Evolutionary conservation across 805 yeast genomes (phyloP).

Genomic region (Tetrapisispora fleetii): DNA sequence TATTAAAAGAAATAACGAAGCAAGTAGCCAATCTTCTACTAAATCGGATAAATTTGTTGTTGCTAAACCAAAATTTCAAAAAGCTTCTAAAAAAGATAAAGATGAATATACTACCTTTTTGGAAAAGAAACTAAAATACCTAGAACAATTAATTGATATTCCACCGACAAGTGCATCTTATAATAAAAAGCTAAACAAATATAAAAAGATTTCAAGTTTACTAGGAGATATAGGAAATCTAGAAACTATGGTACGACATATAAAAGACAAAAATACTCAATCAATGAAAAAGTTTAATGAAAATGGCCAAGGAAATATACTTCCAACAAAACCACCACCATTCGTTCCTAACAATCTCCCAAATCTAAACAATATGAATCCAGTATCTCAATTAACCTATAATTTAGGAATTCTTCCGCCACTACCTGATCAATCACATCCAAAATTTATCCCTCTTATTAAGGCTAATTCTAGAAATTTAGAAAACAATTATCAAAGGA

Average conservation of each 20-base stretch:
- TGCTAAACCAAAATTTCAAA: neutral
- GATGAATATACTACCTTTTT: conserved; percentile 49
- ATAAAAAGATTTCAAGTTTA: conserved; percentile 32
- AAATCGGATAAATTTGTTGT: neutral
- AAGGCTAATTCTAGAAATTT: conserved; percentile 1
- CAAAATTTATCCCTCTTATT: conserved; percentile 1
- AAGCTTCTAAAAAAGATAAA: conserved; percentile 32
- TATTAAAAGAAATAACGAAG: neutral
- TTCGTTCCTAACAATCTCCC: neutral
- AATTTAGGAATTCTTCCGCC: conserved; percentile 1
- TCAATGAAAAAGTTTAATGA: neutral
- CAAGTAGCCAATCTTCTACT: neutral
- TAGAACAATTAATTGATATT: conserved; percentile 37
- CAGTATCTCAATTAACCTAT: neutral
- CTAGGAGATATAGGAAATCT: conserved; percentile 11
- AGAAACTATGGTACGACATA: neutral
- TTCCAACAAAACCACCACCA: neutral
- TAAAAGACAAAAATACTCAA: neutral
- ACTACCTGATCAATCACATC: neutral
- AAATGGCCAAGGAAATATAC: neutral
- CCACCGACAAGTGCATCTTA: conserved; percentile 19
- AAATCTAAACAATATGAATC: neutral
- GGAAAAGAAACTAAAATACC: conserved; percentile 43
- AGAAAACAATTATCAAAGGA: neutral
- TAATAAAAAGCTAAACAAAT: conserved; percentile 27